These are phyloP conservation scores for Alternaria burnsii DNA, from an alignment of 2,329 filamentous ascomycete genomes.

Conservation along the genomic window DNA sequence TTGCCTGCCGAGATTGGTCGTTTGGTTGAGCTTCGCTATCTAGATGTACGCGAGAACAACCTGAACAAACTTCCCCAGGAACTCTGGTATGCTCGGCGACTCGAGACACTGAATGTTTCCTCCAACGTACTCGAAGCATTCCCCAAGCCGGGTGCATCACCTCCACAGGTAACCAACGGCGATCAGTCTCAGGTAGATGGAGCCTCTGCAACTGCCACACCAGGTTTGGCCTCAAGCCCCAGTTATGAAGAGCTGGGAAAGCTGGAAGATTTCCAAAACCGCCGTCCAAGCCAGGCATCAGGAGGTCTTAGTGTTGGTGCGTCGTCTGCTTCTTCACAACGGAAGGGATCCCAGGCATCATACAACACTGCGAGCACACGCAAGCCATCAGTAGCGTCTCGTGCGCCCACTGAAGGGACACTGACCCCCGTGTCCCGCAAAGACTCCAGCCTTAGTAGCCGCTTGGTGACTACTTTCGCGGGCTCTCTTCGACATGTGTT, in stretches of 20 bases:
- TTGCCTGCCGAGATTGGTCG: constrained; percentile 89
- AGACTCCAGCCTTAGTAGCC: constrained; percentile 85
- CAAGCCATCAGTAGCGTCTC: constrained; percentile 83
- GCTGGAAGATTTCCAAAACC: constrained; percentile 67
- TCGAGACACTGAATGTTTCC: constrained; percentile 93
- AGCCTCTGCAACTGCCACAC: constrained; percentile 58
- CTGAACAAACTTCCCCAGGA: constrained; percentile 87
- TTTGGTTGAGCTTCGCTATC: constrained; percentile 79
- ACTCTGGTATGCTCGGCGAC: constrained; percentile 91
- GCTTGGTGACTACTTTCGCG: constrained; percentile 85
- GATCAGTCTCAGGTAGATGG: constrained; percentile 46
- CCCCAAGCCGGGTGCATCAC: constrained; percentile 81
- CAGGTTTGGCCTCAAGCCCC: constrained; percentile 60
- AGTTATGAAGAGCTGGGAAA: constrained; percentile 81
- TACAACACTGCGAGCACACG: constrained; percentile 66
- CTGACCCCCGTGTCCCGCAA: constrained; percentile 73
- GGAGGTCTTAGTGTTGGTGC: constrained; percentile 75
- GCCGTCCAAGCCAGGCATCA: constrained; percentile 86
- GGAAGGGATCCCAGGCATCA: constrained; percentile 87
- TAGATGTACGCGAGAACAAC: constrained; percentile 95
- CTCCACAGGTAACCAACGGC: constrained; percentile 58
- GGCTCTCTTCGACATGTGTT: constrained; percentile 84
- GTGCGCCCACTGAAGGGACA: constrained; percentile 66
- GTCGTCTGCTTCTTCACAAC: constrained; percentile 69
- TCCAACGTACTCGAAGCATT: constrained; percentile 93